Percentiles rank a stretch among this genome's conserved stretches.
Evolutionary conservation across 2,329 filamentous ascomycete species (phyloP).

Genomic region (Annulohypoxylon truncatum): DNA sequence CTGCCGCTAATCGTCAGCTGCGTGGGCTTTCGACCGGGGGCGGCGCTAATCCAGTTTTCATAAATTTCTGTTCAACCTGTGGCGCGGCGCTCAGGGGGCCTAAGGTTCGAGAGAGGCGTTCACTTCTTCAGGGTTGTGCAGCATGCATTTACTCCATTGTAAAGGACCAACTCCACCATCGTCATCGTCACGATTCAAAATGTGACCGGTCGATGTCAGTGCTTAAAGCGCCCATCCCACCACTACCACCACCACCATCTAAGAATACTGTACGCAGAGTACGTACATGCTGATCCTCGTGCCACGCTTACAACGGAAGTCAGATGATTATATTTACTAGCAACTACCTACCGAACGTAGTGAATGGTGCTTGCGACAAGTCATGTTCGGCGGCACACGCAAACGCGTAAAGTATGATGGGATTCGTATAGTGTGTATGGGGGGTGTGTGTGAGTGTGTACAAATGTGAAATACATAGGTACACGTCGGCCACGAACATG

Average conservation of each 20-base stretch:
- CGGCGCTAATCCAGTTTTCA: constrained; percentile 36
- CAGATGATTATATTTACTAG: constrained; percentile 31
- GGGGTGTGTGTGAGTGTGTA: too few species aligned
- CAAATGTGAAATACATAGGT: not conserved
- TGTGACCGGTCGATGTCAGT: constrained; percentile 31
- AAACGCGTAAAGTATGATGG: constrained; percentile 15
- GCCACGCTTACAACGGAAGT: constrained; percentile 32
- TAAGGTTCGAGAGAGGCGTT: constrained; percentile 18
- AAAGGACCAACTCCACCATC: constrained; percentile 37
- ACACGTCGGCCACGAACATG: constrained; percentile 15
- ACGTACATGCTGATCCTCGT: constrained; percentile 31
- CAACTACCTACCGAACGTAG: constrained; percentile 22
- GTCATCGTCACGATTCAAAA: constrained; percentile 39
- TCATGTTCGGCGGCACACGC: constrained; percentile 20
- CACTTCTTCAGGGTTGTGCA: constrained; percentile 32
- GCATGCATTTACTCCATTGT: constrained; percentile 29
- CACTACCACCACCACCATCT: constrained; percentile 13
- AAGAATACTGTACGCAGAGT: constrained; percentile 15
- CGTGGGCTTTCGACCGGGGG: constrained; percentile 28
- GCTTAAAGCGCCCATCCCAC: constrained; percentile 25
- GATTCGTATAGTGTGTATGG: constrained; percentile 14
- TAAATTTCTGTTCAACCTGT: constrained; percentile 25
- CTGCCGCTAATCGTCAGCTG: constrained; percentile 29
- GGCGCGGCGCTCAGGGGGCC: constrained; percentile 25
- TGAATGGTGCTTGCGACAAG: constrained; percentile 17